Evolutionary conservation across 371 early-diverging fungal genomes (phyloP).

Genomic region (Actinomortierella ambigua): DNA sequence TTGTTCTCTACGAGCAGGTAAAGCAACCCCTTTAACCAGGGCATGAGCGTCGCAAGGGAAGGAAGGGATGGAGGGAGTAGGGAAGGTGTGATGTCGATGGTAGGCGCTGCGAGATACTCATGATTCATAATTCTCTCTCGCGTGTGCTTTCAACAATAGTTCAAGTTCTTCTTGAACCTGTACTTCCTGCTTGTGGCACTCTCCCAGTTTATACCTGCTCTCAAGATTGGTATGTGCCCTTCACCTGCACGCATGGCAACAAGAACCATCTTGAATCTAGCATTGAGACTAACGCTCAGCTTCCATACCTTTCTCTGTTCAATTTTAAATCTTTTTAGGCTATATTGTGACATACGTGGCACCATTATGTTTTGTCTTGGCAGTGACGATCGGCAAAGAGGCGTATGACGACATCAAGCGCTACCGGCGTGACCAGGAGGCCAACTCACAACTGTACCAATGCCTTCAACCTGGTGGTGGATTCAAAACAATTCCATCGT

Average conservation of each 20-base stretch:
- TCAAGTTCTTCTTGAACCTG: slow-evolving; percentile 96
- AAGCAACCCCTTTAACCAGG: background rate
- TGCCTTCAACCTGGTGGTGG: slow-evolving; percentile 41
- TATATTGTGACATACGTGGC: slow-evolving; percentile 95
- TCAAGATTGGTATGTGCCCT: slow-evolving; percentile 71
- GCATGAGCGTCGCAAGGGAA: background rate
- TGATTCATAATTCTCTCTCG: background rate
- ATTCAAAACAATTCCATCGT: slow-evolving; percentile 72
- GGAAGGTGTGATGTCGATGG: no score
- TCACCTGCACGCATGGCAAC: background rate
- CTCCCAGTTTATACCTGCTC: slow-evolving; percentile 91
- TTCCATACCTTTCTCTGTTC: background rate
- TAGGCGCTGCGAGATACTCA: no score
- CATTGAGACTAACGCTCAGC: background rate
- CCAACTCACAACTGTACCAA: slow-evolving; percentile 87
- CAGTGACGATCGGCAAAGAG: slow-evolving; percentile 96
- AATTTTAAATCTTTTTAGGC: slow-evolving; percentile 53
- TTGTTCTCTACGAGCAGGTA: slow-evolving; percentile 95
- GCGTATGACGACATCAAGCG: slow-evolving; percentile 95
- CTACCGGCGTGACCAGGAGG: slow-evolving; percentile 89
- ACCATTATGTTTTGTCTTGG: slow-evolving; percentile 94
- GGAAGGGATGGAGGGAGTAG: slow-evolving; percentile 1
- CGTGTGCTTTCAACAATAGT: slow-evolving; percentile 53
- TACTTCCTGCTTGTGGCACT: slow-evolving; percentile 97
- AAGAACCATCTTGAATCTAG: background rate